phyloP scores from a whole-genome alignment of 129 eudicot genomes.

The Centella asiatica region DNA sequence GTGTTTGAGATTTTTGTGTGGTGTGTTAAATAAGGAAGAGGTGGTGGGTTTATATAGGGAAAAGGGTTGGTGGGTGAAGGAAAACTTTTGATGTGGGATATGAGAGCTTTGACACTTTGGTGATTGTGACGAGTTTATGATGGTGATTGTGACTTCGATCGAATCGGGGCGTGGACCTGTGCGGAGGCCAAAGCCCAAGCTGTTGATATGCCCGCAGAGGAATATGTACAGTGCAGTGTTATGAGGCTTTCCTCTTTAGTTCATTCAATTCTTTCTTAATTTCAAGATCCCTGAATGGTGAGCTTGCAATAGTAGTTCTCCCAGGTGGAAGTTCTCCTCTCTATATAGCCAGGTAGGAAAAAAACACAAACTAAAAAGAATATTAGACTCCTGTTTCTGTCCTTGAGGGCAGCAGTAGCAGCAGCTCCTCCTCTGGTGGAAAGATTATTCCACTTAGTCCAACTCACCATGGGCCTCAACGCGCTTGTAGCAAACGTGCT shows the following conservation, averaged over 20 bases:
- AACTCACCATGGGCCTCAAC: constrained; percentile 52
- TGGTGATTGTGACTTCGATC: too few relatives aligned
- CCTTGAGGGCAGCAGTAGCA: constrained; percentile 81
- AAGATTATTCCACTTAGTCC: constrained; percentile 52
- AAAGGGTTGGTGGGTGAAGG: too few relatives aligned
- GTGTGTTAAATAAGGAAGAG: too few relatives aligned
- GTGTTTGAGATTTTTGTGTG: too few relatives aligned
- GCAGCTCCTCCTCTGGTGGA: constrained; percentile 48
- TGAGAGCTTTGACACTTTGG: too few relatives aligned
- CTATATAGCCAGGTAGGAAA: constrained; percentile 23
- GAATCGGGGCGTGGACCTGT: too few relatives aligned
- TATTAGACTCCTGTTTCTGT: constrained; percentile 56
- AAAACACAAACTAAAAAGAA: neutral
- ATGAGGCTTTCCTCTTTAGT: constrained; percentile 57
- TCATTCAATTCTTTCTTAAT: constrained; percentile 80
- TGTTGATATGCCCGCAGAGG: too few relatives aligned
- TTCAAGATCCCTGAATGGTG: constrained; percentile 66
- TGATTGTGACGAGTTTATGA: too few relatives aligned
- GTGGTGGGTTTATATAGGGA: too few relatives aligned
- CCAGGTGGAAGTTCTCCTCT: constrained; percentile 98
- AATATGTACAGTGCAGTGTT: neutral
- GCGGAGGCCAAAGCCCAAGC: too few relatives aligned
- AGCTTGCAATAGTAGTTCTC: constrained; percentile 41
- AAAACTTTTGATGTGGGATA: too few relatives aligned
- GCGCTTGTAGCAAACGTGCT: constrained; percentile 88